Conservation (phyloP, 2,329 filamentous ascomycete species). For the Clathrospora elynae region DNA sequence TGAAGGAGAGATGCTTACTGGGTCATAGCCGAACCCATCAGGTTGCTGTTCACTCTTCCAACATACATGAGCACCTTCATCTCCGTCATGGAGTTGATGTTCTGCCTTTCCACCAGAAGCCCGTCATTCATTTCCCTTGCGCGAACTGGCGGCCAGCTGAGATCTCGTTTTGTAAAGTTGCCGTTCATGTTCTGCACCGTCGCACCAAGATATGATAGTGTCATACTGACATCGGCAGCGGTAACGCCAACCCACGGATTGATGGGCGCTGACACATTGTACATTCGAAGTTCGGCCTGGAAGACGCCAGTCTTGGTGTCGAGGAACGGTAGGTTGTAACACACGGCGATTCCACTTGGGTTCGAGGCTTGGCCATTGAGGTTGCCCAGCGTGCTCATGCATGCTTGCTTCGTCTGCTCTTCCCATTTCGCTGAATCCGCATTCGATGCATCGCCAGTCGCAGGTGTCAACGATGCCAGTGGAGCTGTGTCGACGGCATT, state of each 20-base stretch:
- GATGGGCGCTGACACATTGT: constrained; percentile 66
- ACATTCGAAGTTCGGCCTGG: constrained; percentile 76
- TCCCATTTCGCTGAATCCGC: constrained; percentile 45
- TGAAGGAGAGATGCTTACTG: constrained; percentile 57
- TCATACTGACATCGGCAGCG: constrained; percentile 49
- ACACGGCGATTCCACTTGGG: constrained; percentile 76
- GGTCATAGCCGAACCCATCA: constrained; percentile 62
- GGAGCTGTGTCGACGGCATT: constrained; percentile 35
- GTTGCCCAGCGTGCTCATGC: constrained; percentile 60
- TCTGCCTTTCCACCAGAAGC: constrained; percentile 36
- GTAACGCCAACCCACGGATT: constrained; percentile 53
- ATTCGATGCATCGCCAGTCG: constrained; percentile 43
- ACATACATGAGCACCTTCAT: constrained; percentile 71
- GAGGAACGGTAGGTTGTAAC: constrained; percentile 78
- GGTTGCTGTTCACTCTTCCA: constrained; percentile 66
- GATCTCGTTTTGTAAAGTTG: constrained; percentile 39
- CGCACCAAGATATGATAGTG: constrained; percentile 50
- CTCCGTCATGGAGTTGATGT: constrained; percentile 37
- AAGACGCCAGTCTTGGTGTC: constrained; percentile 72
- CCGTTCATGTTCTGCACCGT: constrained; percentile 49
- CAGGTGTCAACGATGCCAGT: constrained; percentile 39
- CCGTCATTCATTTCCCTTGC: constrained; percentile 27
- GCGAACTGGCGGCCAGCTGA: constrained; percentile 35
- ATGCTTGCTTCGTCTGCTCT: constrained; percentile 57
- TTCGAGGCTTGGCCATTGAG: constrained; percentile 66